Evolutionary conservation across 441 rosid species (phyloP).

Genomic region (Gossypium armourianum): DNA sequence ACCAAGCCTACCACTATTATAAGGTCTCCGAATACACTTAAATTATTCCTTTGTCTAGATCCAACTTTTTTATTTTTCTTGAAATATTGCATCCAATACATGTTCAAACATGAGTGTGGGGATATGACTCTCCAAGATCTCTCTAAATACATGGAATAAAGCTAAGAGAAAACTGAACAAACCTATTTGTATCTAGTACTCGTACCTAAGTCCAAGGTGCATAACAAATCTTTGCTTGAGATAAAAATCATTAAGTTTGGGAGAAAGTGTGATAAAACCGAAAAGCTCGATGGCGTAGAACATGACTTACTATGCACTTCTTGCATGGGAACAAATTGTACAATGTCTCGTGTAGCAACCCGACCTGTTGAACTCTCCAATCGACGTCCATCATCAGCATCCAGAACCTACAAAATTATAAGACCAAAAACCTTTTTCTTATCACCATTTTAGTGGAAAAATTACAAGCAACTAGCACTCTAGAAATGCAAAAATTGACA

Average conservation of each 20-base stretch:
- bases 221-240: not conserved
- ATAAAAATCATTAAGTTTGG: not conserved
- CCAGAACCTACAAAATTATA: constrained; percentile 39
- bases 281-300: not conserved
- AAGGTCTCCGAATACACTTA: too few relatives aligned
- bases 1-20: too few relatives aligned
- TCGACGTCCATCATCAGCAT: constrained; percentile 59
- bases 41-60: too few relatives aligned
- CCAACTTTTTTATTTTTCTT: too few relatives aligned
- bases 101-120: too few relatives aligned
- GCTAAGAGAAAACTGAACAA: too few relatives aligned
- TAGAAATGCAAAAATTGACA: not conserved
- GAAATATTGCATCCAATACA: too few relatives aligned
- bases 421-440: not conserved
- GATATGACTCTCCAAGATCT: too few relatives aligned
- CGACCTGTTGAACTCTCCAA: constrained; percentile 62
- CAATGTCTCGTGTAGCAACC: constrained; percentile 68
- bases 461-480: not conserved
- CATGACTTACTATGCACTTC: constrained; percentile 50
- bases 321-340: constrained; percentile 66
- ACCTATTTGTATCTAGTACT: too few relatives aligned
- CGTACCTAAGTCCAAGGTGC: too few relatives aligned
- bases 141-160: too few relatives aligned
- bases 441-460: not conserved
- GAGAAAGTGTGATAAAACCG: not conserved